Base-by-base conservation (phyloP, 257 asterid genomes). In the Nyctanthes arbortristis region DNA sequence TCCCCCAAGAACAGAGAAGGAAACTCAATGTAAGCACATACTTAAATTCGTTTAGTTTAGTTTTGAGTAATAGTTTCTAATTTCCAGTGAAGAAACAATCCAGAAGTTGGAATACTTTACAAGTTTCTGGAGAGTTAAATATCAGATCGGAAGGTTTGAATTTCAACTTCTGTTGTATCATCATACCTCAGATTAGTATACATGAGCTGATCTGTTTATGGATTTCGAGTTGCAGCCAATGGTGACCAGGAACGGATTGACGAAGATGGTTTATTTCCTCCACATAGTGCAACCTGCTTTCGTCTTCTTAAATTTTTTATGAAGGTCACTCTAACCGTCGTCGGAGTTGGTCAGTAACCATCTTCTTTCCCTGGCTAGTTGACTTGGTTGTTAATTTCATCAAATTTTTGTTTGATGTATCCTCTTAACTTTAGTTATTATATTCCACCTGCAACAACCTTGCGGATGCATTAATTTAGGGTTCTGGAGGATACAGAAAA, bases 391-490 rank as follows among this genome's bases (percentile, higher is more conserved):
- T 32, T 34, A 32, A 9, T 9, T 31, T 9, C 5, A 10, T 5
- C 10, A 45, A 16, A 18, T 24, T 45, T n/a, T 3, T 7, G 54
- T 16, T 43, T 43, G 54, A 5, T 45, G 24, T 24, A n/a, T 45
- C 25, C 25, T n/a, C n/a, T 16, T 5, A 43, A n/a, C n/a, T 45
- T 16, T 45, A n/a, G 55, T 45, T 16, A 45, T 10, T 45, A 28
- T 18, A n/a, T 0, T 45, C 5, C 25, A n/a, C 2, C 3, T 43
- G 6, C 54, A 43, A 14, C n/a, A 43, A 43, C 7, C 20, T 20
- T n/a, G 25, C 35, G 40, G 22, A n/a, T 20, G 54, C 49, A 68
- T 47, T 64, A n/a, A n/a, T n/a, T n/a, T 73, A 84, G 89, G 87
- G 45, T 65, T 77, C 57, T 0, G 29, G 49, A 77, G 74, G 77